Evolutionary conservation across 345 rosid genomes (phyloP).

Genomic region (Eucalyptus guilfoylei): DNA sequence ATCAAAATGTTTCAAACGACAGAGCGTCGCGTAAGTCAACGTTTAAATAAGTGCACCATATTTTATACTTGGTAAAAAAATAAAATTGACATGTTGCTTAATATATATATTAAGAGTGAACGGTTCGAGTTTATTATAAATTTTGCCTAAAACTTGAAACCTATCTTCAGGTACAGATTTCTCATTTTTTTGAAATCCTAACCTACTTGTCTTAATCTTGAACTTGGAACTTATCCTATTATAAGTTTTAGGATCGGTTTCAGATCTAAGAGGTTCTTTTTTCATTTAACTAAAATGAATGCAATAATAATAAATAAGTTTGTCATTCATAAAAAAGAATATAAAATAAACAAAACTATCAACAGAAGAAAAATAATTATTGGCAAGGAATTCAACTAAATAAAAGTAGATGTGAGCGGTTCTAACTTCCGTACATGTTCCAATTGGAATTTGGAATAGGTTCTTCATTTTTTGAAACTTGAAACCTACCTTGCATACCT

Average conservation of each 20-base stretch:
- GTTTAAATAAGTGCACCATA: background rate
- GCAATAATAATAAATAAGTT: too few species aligned
- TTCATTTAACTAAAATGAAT: rapidly evolving
- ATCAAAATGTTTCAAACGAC: background rate
- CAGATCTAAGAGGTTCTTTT: rapidly evolving
- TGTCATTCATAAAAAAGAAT: too few species aligned
- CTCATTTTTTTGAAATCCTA: too few species aligned
- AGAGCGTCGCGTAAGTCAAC: background rate
- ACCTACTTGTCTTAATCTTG: rapidly evolving
- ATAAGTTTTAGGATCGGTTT: rapidly evolving
- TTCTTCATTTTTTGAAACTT: too few species aligned
- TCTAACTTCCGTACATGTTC: rapidly evolving
- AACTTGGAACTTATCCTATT: rapidly evolving
- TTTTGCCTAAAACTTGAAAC: rapidly evolving
- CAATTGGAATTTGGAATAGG: rapidly evolving
- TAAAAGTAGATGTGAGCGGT: rapidly evolving
- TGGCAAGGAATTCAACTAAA: too few species aligned
- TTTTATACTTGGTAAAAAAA: background rate
- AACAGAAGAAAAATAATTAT: too few species aligned
- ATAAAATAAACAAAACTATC: too few species aligned
- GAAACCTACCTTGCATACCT: rapidly evolving
- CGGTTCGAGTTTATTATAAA: rapidly evolving
- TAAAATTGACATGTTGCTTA: too few species aligned
- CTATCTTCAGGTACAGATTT: rapidly evolving
- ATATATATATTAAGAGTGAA: rapidly evolving